Base-by-base conservation (phyloP, 2,329 filamentous ascomycete species). In the Pestalotiopsis sp. region DNA sequence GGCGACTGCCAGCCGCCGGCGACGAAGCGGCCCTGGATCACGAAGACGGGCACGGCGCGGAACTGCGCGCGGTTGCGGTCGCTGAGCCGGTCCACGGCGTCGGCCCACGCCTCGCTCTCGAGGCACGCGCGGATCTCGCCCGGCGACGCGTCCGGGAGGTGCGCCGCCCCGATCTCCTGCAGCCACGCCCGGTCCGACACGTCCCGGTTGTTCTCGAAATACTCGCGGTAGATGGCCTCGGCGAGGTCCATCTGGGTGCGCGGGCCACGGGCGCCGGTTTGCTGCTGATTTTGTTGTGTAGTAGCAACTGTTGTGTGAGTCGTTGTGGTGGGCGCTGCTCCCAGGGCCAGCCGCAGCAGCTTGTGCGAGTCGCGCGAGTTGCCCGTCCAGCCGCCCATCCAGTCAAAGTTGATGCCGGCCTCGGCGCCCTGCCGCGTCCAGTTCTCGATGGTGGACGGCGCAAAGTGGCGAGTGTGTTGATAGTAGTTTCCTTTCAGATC, bases 1-100 rank as follows among this genome's bases (percentile, higher is more conserved):
- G 87, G 83, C 69, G 91, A 88, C 82, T 95, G 91, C 67, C 90
- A 92, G 0, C 93, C 93, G 9, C 90, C 89, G 20, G 95, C 83
- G 71, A 90, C 86, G 78, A 89, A 94, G 74, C 83, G 82, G 1
- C 85, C 88, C 75, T 94, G 91, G 64, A 95, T 85, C 2, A 89
- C 90, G 74, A 93, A 93, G 73, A 91, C 90, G 17, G 93, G 92
- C 72, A 95, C 92, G 0, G 92, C 92, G 68, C 83, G 84, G 66
- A 95, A 80, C 6, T 72, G 61, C 25, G 72, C 72, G 49, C 73
- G 69, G 27, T 75, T 75, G 36, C 76, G 72, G 17, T 72, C 70
- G 60, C 69, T 71, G 17, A 77, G 72, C 14, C 23, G 67, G 66
- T 77, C 74, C 59, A 78, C 68, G n/a, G 73, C 70, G 25, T 39